Conservation (phyloP, 2,329 filamentous ascomycete species). For the Talaromyces sp. region DNA sequence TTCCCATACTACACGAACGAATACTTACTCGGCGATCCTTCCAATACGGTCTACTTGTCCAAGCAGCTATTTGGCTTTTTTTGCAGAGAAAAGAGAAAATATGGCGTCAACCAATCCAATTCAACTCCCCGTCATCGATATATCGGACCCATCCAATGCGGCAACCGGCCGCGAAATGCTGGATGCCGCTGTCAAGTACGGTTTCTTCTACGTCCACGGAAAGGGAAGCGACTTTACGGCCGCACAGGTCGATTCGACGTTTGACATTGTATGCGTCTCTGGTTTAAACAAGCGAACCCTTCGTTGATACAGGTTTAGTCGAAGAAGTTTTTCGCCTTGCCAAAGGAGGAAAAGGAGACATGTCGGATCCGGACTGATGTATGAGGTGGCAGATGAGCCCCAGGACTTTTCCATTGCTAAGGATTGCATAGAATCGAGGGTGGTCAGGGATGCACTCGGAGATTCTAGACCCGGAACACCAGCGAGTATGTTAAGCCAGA, state of each 20-base stretch:
- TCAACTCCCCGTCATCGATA: constrained; percentile 76
- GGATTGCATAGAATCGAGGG: constrained; percentile 63
- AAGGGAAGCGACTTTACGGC: constrained; percentile 64
- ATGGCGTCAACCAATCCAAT: constrained; percentile 20
- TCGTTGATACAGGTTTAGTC: constrained; percentile 48
- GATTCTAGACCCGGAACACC: constrained; percentile 76
- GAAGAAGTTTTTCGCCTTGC: constrained; percentile 66
- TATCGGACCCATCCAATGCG: constrained; percentile 58
- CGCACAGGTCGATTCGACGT: constrained; percentile 64
- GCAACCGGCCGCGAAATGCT: constrained; percentile 65
- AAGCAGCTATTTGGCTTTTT: background rate
- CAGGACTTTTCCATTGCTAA: background rate
- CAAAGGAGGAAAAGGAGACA: constrained; percentile 65
- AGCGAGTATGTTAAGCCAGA: constrained; percentile 55
- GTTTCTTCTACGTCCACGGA: constrained; percentile 86
- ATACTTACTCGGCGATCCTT: background rate
- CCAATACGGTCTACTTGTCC: background rate
- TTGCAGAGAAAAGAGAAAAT: background rate
- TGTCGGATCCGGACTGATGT: constrained; percentile 68
- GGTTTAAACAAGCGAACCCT: background rate
- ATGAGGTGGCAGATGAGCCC: constrained; percentile 9
- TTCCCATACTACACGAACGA: background rate
- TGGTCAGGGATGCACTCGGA: constrained; percentile 88
- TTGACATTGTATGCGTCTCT: constrained; percentile 58
- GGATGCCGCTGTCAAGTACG: constrained; percentile 73